These are phyloP conservation scores for Kwoniella dendrophila DNA, from an alignment of 768 basidiomycete genomes.

Conservation along the genomic window DNA sequence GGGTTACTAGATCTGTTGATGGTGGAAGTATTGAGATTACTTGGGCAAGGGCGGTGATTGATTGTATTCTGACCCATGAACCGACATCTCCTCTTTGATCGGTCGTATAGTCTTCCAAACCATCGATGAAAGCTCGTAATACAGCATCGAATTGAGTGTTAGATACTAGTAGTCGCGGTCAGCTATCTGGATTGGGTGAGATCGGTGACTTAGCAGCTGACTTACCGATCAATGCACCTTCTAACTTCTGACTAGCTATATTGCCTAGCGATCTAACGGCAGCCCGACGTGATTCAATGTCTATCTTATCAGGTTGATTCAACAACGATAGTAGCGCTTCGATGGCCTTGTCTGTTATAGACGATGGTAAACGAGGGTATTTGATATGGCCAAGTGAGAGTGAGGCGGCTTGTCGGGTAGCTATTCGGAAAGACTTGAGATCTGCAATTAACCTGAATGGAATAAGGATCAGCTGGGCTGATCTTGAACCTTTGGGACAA, in stretches of 20 bases:
- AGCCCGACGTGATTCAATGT: conserved; percentile 50
- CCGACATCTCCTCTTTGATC: conserved; percentile 97
- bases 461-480: conserved; percentile 1
- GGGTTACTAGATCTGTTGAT: not conserved
- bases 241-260: conserved; percentile 17
- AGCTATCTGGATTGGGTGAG: not conserved
- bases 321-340: conserved; percentile 36
- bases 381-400: conserved; percentile 39
- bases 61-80: conserved; percentile 86
- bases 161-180: not conserved
- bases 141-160: conserved; percentile 9
- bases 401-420: conserved; percentile 42
- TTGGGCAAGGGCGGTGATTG: conserved; percentile 65
- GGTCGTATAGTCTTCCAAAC: conserved; percentile 83
- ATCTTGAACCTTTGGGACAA: not conserved
- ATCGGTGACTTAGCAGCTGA: no score
- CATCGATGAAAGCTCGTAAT: conserved; percentile 63
- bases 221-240: conserved; percentile 22
- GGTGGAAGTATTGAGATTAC: conserved; percentile 9
- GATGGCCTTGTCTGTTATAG: conserved; percentile 17
- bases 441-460: conserved; percentile 32
- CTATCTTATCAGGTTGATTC: conserved; percentile 39
- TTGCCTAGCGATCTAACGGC: conserved; percentile 38
- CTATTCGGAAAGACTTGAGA: conserved; percentile 36
- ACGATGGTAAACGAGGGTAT: conserved; percentile 23